A percentile compares a stretch with the other conserved stretches of the same genome.
phyloP scores from a whole-genome alignment of 352 stramenopile genomes.

The Peronospora destructor region DNA sequence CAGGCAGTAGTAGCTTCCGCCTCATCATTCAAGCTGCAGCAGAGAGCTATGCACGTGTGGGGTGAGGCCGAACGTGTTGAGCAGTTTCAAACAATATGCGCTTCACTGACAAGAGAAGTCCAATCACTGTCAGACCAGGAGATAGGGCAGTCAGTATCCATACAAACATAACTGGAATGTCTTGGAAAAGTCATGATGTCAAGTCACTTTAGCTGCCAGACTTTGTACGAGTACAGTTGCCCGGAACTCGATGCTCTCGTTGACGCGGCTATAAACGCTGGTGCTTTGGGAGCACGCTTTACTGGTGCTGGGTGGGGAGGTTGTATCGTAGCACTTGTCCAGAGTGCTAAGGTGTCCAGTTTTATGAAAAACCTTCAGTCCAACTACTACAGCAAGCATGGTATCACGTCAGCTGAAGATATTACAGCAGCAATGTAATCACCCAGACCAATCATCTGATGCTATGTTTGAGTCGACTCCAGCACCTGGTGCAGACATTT shows the following conservation, averaged over 20 bases:
- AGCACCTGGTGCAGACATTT: constrained; percentile 30
- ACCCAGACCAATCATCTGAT: no score
- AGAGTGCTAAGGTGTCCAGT: constrained; percentile 21
- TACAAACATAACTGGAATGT: constrained; percentile 7
- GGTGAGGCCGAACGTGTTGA: constrained; percentile 55
- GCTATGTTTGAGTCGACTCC: constrained; percentile 33
- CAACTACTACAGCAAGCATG: constrained; percentile 32
- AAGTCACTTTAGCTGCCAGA: constrained; percentile 58
- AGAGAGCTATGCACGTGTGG: constrained; percentile 67
- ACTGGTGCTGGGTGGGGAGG: constrained; percentile 83
- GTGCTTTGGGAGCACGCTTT: constrained; percentile 60
- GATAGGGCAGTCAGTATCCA: not conserved
- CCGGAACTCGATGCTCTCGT: constrained; percentile 66
- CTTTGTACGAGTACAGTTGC: constrained; percentile 75
- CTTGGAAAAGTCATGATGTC: constrained; percentile 65
- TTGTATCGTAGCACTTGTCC: constrained; percentile 59
- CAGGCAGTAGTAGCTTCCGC: constrained; percentile 33
- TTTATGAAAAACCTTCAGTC: constrained; percentile 36
- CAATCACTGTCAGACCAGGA: not conserved
- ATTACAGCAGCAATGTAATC: no score
- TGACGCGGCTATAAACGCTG: constrained; percentile 27
- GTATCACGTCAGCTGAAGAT: constrained; percentile 8
- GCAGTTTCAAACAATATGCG: constrained; percentile 34
- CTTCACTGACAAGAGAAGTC: constrained; percentile 5
- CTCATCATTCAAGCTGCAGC: constrained; percentile 37